Conservation (phyloP, 177 flowering plant species). For the Vitis hybrid region DNA sequence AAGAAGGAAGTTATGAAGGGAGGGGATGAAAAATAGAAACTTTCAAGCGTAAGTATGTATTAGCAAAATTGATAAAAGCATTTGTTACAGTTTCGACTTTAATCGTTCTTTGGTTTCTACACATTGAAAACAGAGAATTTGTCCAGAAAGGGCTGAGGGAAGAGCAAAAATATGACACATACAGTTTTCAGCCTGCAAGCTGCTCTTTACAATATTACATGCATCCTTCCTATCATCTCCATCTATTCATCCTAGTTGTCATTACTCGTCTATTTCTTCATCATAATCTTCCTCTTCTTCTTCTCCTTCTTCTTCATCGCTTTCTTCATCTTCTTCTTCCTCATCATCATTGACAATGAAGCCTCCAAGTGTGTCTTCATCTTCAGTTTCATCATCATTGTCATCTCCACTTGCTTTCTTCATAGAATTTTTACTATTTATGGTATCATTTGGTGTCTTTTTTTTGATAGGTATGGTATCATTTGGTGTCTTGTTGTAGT, state of each 20-base stretch:
- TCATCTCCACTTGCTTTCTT: constrained; percentile 16
- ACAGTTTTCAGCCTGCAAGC: background rate
- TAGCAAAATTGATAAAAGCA: too few relatives aligned
- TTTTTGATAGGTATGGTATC: too few relatives aligned
- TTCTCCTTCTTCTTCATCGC: constrained; percentile 31
- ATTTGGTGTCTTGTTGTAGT: constrained; percentile 18
- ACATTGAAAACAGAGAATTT: background rate
- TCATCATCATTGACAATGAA: constrained; percentile 65
- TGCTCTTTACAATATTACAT: too few relatives aligned
- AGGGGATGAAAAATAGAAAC: too few relatives aligned
- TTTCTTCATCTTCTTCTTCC: constrained; percentile 30
- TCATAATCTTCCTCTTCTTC: constrained; percentile 56
- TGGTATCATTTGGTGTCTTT: constrained; percentile 16
- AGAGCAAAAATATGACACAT: background rate
- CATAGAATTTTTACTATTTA: constrained; percentile 9
- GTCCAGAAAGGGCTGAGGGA: background rate
- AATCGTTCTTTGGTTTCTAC: background rate
- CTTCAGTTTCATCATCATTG: constrained; percentile 43
- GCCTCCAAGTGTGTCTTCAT: constrained; percentile 70
- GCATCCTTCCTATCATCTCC: background rate
- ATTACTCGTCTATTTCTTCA: constrained; percentile 9
- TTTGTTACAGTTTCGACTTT: background rate
- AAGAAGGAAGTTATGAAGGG: too few relatives aligned
- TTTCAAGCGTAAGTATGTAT: too few relatives aligned
- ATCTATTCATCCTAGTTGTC: background rate